phyloP scores from a whole-genome alignment of 2,329 filamentous ascomycete genomes.

The Plenodomus biglobosus region DNA sequence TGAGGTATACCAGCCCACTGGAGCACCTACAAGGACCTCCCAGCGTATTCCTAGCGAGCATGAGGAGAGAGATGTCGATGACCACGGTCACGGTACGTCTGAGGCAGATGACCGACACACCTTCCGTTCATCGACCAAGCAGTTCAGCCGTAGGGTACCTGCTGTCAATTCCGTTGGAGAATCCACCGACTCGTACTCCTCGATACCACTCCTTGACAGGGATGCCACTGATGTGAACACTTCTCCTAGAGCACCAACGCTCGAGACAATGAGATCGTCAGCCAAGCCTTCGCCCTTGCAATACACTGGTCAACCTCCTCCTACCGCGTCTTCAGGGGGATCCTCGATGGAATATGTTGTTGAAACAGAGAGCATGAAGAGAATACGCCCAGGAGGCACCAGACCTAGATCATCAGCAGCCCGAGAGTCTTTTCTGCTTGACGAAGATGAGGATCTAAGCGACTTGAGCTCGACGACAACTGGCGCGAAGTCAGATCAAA shows the following conservation, averaged over 20 bases:
- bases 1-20: slow-evolving; percentile 26
- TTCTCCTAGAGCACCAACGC: slow-evolving; percentile 23
- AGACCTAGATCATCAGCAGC: slow-evolving; percentile 39
- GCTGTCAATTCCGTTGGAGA: slow-evolving; percentile 50
- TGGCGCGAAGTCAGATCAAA: slow-evolving; percentile 46
- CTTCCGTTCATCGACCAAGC: slow-evolving; percentile 37
- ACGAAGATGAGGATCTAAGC: slow-evolving; percentile 58
- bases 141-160: slow-evolving; percentile 30
- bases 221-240: slow-evolving; percentile 47
- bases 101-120: slow-evolving; percentile 34
- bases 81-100: slow-evolving; percentile 29
- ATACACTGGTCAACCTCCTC: slow-evolving; percentile 15
- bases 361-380: slow-evolving; percentile 55
- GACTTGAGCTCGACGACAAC: slow-evolving; percentile 55
- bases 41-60: slow-evolving; percentile 23
- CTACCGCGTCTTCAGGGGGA: slow-evolving; percentile 43
- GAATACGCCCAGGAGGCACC: slow-evolving; percentile 49
- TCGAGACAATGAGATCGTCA: slow-evolving; percentile 54
- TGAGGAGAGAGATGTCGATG: slow-evolving; percentile 17
- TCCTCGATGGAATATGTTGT: slow-evolving; percentile 55
- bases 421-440: slow-evolving; percentile 52
- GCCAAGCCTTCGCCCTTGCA: slow-evolving; percentile 43
- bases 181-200: slow-evolving; percentile 74
- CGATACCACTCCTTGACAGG: slow-evolving; percentile 73
- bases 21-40: slow-evolving; percentile 17